Percentiles rank a stretch among this genome's conserved stretches.
Evolutionary conservation across 768 basidiomycete species (phyloP).

Genomic region (Rhizopogon rudus): DNA sequence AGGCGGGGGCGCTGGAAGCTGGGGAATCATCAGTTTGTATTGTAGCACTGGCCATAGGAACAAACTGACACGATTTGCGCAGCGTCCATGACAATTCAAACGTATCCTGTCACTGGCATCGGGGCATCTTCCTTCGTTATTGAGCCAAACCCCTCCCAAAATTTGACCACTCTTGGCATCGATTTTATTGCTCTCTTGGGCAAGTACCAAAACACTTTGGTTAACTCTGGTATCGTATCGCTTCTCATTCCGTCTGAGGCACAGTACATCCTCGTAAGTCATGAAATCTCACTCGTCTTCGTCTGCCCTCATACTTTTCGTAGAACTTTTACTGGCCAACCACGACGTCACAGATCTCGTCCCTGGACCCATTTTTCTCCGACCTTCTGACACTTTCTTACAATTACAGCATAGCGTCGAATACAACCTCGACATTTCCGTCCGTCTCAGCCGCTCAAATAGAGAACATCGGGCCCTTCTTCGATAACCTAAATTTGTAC

Average conservation of each 20-base stretch:
- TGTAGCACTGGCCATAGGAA: neutral
- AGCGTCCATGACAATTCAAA: slow-evolving; percentile 15
- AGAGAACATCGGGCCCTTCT: slow-evolving; percentile 7
- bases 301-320: neutral
- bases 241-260: neutral
- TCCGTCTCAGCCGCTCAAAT: slow-evolving; percentile 6
- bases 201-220: slow-evolving; percentile 13
- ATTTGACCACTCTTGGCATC: slow-evolving; percentile 10
- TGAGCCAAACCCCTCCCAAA: slow-evolving; percentile 6
- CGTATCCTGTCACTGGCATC: slow-evolving; percentile 7
- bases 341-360: neutral
- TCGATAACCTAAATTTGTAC: slow-evolving; percentile 8
- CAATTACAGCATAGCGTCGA: slow-evolving; percentile 12
- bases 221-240: slow-evolving; percentile 9
- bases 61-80: neutral
- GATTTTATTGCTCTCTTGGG: slow-evolving; percentile 14
- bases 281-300: no score
- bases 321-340: slow-evolving; percentile 15
- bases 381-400: slow-evolving; percentile 10
- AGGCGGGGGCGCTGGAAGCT: slow-evolving; percentile 50
- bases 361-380: slow-evolving; percentile 13
- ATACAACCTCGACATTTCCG: slow-evolving; percentile 13
- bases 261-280: slow-evolving; percentile 13
- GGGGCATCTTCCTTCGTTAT: slow-evolving; percentile 10
- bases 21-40: slow-evolving; percentile 36